Evolutionary conservation across 805 yeast species (phyloP), one percentile per base, ranked within the genome.

Genomic region (Teunomyces aglyptinius): DNA sequence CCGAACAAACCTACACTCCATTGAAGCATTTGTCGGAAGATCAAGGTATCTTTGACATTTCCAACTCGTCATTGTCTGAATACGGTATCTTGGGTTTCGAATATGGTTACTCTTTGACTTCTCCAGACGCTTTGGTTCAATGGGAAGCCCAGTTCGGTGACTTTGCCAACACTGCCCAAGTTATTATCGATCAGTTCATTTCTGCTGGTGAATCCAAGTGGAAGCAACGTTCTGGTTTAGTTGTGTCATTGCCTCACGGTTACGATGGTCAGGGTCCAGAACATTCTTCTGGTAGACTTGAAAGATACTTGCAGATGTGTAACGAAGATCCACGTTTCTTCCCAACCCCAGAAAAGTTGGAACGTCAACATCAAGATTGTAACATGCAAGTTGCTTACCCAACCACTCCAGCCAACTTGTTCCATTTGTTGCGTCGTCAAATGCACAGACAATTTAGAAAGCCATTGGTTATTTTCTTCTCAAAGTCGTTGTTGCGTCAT

Each of bases 141-240:
- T 94, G 99, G 99, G 99, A 94, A 76, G 99, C 98, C 48, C 99
- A 94, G 78, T 94, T 94, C 61, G 99, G 99, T 82, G 99, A 94
- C 76, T 94, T 94, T 63, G 99, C 99, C 63, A 94, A 94, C 80
- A 94, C 98, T 57, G 99, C 97, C 15, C 99, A 94, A 77, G 98
- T 94, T 54, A 87, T 94, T 59, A 80, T 89, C 59, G 99, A 94
- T 71, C 99, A 94, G 77, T 94, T 94, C 68, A 81, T 94, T 64
- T 87, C 97, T 38, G 89, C 91, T 65, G 99, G 96, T 68, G 99
- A 94, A 76, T 82, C 91, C 57, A 94, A 94, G 76, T 94, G 99
- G 99, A 87, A 89, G 68, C 99, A 94, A 80, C 87, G 99, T 75
- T 89, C 97, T 11, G 99, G 99, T 68, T 67, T 94, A 49, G 96